These are phyloP conservation scores for Schwanniomyces vanrijiae DNA, from an alignment of 805 yeast genomes.

Conservation along the genomic window DNA sequence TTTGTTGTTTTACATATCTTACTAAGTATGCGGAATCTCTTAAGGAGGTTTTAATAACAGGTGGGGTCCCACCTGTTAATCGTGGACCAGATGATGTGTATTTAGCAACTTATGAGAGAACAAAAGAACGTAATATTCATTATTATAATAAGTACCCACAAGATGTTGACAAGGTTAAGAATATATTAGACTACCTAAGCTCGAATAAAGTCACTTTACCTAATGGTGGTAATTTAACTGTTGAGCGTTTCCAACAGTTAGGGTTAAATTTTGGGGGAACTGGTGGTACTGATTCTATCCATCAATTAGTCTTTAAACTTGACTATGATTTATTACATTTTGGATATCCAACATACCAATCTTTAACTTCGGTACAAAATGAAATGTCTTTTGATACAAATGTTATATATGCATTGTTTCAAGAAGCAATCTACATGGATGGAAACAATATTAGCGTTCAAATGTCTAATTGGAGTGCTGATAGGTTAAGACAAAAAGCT, in stretches of 20 bases:
- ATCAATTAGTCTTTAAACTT: constrained; percentile 42
- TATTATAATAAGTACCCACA: constrained; percentile 50
- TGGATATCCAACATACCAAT: constrained; percentile 38
- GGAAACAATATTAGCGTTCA: constrained; percentile 19
- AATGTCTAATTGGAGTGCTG: constrained; percentile 50
- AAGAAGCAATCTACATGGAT: constrained; percentile 59
- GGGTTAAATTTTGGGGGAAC: constrained; percentile 52
- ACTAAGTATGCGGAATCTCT: constrained; percentile 45
- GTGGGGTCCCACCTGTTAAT: constrained; percentile 58
- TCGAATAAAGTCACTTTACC: constrained; percentile 39
- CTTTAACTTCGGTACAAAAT: constrained; percentile 33
- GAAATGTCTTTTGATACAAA: constrained; percentile 51
- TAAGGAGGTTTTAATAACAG: constrained; percentile 48
- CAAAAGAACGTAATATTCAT: constrained; percentile 47
- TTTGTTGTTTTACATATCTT: constrained; percentile 48
- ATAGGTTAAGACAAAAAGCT: constrained; percentile 28
- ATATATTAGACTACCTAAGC: constrained; percentile 34
- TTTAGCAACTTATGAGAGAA: constrained; percentile 44
- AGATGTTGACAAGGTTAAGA: constrained; percentile 39
- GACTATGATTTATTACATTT: constrained; percentile 34
- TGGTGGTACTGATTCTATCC: constrained; percentile 51
- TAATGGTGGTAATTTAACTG: constrained; percentile 49
- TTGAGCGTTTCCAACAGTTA: constrained; percentile 52
- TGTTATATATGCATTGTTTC: constrained; percentile 53
- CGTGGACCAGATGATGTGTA: constrained; percentile 49